Conservation (phyloP, 148 eudicot genomes). For the Chenopodium album region DNA sequence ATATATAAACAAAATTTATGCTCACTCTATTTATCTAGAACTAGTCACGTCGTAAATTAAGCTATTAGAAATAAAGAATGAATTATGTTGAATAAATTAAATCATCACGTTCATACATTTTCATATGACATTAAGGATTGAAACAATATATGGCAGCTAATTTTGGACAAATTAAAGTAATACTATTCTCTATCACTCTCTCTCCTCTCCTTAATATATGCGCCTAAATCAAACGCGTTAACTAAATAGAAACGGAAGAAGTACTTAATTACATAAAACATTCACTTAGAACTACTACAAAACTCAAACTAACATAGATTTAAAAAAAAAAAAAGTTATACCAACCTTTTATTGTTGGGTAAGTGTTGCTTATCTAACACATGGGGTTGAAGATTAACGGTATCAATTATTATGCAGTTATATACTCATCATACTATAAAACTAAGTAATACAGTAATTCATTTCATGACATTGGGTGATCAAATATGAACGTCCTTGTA, state of each 20-base stretch:
- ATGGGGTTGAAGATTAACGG: conserved; percentile 3
- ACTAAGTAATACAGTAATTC: background rate
- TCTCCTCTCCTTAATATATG: too few species aligned
- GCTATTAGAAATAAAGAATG: too few species aligned
- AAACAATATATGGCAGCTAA: background rate
- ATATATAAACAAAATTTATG: too few species aligned
- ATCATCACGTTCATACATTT: too few species aligned
- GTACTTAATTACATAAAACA: background rate
- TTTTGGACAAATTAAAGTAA: background rate
- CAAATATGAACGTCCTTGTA: background rate
- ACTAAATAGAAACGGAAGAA: too few species aligned
- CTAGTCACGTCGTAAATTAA: too few species aligned
- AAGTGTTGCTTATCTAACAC: conserved; percentile 19
- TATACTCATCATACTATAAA: background rate
- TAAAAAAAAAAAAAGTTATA: background rate
- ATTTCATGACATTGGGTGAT: conserved; percentile 3
- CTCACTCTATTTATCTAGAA: too few species aligned
- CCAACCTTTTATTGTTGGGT: conserved; percentile 5
- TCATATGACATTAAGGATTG: too few species aligned
- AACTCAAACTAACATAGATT: background rate
- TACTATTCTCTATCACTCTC: too few species aligned
- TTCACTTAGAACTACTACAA: background rate
- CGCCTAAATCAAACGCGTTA: too few species aligned
- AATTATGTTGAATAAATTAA: too few species aligned
- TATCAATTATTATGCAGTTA: background rate